Conservation (phyloP, 306 rosid genomes). For the Castanea sativa region DNA sequence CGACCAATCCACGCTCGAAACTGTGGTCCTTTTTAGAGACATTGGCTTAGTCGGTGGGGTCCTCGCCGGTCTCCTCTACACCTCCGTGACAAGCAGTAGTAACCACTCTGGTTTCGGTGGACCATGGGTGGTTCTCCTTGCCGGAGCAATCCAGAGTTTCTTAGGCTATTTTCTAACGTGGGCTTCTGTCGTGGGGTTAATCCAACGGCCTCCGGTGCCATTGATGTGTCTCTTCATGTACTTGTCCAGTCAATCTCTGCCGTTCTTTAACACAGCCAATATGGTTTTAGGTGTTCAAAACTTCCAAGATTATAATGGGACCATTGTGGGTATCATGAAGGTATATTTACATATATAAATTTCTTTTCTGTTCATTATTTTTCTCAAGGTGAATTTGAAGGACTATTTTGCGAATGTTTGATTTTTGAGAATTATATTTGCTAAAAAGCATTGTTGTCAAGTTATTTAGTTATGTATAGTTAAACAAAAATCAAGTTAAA, state of each 20-base stretch:
- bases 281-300: conserved; percentile 71
- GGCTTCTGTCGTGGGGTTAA: conserved; percentile 66
- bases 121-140: conserved; percentile 65
- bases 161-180: conserved; percentile 60
- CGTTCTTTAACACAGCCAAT: conserved; percentile 65
- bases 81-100: conserved; percentile 47
- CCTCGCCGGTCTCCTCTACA: conserved; percentile 73
- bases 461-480: too few species aligned
- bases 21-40: conserved; percentile 85
- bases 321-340: conserved; percentile 86
- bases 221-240: conserved; percentile 65
- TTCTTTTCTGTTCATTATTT: too few species aligned
- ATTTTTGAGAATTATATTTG: too few species aligned
- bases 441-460: too few species aligned
- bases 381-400: too few species aligned
- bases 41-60: conserved; percentile 76
- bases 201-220: conserved; percentile 54
- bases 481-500: too few species aligned
- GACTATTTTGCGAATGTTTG: too few species aligned
- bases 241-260: conserved; percentile 49
- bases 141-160: conserved; percentile 63
- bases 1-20: conserved; percentile 82
- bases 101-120: conserved; percentile 22
- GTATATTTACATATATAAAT: conserved; percentile 16
- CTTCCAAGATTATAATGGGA: conserved; percentile 60